Base-by-base conservation (phyloP, 2,329 filamentous ascomycete genomes). In the Shiraia sp. region DNA sequence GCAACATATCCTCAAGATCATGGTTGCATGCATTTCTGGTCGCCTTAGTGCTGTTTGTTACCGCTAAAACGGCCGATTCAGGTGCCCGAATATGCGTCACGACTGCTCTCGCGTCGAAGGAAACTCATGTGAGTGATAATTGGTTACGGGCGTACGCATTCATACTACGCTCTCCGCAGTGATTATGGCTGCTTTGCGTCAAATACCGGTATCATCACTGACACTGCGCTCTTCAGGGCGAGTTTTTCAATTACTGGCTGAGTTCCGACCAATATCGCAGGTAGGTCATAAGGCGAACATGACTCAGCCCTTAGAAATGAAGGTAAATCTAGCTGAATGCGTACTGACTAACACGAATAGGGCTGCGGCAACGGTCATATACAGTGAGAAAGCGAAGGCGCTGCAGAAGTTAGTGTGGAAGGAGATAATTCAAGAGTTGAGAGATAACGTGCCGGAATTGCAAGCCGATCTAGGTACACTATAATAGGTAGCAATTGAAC, bases 171-270 rank as follows among this genome's bases (percentile, higher is more conserved):
- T 22, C 8, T 22, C 19, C 19, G 19, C 19, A 4, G 4, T 22
- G 8, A 22, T 4, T 8, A 22, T 22, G 4, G 19, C 19, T n/a
- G n/a, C n/a, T n/a, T n/a, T n/a, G n/a, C n/a, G n/a, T n/a, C n/a
- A n/a, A n/a, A n/a, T n/a, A n/a, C n/a, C n/a, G n/a, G n/a, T n/a
- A n/a, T n/a, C 19, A 22, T 22, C 27, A 32, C 24, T 28, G 19
- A 26, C 30, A 3, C 25, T 39, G 29, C 34, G 37, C 16, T 3
- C 16, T 10, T 34, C 25, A 46, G 43, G 43, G 43, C 27, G 43
- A 46, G 32, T 46, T 46, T 26, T 38, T 46, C 38, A 42, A 41
- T 38, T 46, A 42, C 43, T 46, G 37, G 43, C 3, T 46, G 32
- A 46, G 32, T 16, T 14, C 43, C 9, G 38, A 38, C 15, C 7